Percentiles rank a stretch among this genome's conserved stretches.
These are phyloP conservation scores for Dendrostoma leiphaemia DNA, from an alignment of 2,329 filamentous ascomycete species.

Conservation along the genomic window DNA sequence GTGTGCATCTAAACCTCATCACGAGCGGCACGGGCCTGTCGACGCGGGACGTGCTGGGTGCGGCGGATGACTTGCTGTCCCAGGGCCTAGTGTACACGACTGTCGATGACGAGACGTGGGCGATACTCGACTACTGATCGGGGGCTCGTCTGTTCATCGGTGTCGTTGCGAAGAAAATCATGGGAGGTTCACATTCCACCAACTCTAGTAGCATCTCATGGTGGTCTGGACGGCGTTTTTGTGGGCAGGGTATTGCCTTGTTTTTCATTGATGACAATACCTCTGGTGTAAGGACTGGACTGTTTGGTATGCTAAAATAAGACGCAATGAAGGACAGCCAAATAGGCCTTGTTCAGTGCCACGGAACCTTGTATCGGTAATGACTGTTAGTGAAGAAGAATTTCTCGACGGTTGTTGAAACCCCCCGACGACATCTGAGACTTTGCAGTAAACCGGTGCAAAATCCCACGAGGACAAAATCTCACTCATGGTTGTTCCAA, in stretches of 20 bases:
- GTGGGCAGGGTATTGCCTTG: conserved; percentile 14
- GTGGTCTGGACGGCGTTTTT: conserved; percentile 14
- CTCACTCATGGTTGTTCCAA: not conserved
- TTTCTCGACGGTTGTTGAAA: not conserved
- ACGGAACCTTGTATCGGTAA: conserved; percentile 2
- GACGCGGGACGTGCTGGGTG: conserved; percentile 67
- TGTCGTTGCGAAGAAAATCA: conserved; percentile 3
- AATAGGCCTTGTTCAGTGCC: not conserved
- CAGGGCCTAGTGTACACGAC: conserved; percentile 84
- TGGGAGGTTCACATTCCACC: conserved; percentile 5
- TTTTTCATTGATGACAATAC: conserved; percentile 13
- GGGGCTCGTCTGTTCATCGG: not conserved
- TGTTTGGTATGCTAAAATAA: not conserved
- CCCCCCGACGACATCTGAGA: not conserved
- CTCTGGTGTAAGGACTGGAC: conserved; percentile 18
- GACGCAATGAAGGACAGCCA: not conserved
- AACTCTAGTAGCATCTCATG: conserved; percentile 6
- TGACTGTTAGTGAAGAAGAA: conserved; percentile 3
- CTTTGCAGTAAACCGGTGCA: not conserved
- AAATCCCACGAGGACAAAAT: not conserved
- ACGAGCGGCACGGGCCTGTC: conserved; percentile 64
- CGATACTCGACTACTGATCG: conserved; percentile 66
- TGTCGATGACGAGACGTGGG: conserved; percentile 90
- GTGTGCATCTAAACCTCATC: conserved; percentile 77
- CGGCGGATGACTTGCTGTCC: conserved; percentile 76